phyloP scores from a whole-genome alignment of 176 grass and related monocot species.

The Dendrocalamus sinicus region DNA sequence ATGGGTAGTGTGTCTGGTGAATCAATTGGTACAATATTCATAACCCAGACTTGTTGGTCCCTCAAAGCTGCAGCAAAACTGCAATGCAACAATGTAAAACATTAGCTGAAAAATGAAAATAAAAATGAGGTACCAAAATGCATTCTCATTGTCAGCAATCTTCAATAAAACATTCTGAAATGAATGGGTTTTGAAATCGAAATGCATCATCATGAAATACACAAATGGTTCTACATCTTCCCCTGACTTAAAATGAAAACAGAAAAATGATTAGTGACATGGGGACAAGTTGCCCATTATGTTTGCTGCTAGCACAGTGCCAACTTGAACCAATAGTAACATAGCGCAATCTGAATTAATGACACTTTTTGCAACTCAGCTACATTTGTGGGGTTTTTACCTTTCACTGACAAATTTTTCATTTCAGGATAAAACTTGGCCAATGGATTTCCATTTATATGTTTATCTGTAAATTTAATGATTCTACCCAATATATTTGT shows the following conservation, averaged over 20 bases:
- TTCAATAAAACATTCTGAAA: slow-evolving; percentile 15
- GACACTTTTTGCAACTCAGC: neutral
- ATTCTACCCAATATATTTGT: neutral
- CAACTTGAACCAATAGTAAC: neutral
- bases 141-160: neutral
- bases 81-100: slow-evolving; percentile 40
- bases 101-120: slow-evolving; percentile 30
- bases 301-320: neutral
- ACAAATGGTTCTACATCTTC: neutral
- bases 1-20: slow-evolving; percentile 94
- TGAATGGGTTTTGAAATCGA: neutral
- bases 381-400: neutral
- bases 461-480: neutral
- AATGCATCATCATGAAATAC: neutral
- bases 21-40: slow-evolving; percentile 94
- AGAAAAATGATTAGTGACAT: neutral
- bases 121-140: neutral
- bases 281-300: neutral
- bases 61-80: slow-evolving; percentile 93
- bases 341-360: neutral
- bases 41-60: slow-evolving; percentile 89
- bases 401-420: neutral
- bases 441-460: neutral
- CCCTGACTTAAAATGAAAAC: neutral
- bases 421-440: neutral